These are phyloP conservation scores for Russula compacta DNA, from an alignment of 768 basidiomycete species.

Conservation along the genomic window DNA sequence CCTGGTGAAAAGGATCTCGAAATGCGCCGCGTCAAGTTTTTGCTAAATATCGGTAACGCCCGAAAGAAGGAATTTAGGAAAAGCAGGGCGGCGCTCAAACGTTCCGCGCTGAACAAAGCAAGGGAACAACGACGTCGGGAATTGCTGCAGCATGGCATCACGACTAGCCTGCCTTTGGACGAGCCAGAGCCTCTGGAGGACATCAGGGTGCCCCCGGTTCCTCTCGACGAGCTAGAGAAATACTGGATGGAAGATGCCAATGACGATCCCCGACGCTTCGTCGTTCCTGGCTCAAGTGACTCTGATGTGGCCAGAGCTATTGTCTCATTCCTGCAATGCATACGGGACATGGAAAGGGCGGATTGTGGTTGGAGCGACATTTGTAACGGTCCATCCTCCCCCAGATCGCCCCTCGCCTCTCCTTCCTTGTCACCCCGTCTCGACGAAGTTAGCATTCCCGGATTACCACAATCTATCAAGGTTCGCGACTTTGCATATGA, in stretches of 20 bases:
- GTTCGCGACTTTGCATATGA: slow-evolving; percentile 25
- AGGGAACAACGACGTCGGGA: slow-evolving; percentile 24
- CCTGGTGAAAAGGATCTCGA: slow-evolving; percentile 39
- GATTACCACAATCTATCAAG: slow-evolving; percentile 16
- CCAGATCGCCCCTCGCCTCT: slow-evolving; percentile 1
- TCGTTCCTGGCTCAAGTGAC: slow-evolving; percentile 29
- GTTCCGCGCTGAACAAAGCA: slow-evolving; percentile 25
- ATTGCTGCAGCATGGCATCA: slow-evolving; percentile 24
- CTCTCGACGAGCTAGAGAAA: slow-evolving; percentile 27
- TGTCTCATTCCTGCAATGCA: slow-evolving; percentile 2
- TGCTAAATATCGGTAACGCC: slow-evolving; percentile 39
- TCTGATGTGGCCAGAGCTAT: neutral
- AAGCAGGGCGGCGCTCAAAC: slow-evolving; percentile 25
- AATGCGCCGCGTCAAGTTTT: slow-evolving; percentile 47
- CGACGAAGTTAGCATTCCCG: neutral
- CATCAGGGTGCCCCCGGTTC: slow-evolving; percentile 26
- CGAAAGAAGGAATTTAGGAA: slow-evolving; percentile 30
- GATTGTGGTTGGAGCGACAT: slow-evolving; percentile 12
- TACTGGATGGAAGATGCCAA: slow-evolving; percentile 32
- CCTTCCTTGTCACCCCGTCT: neutral
- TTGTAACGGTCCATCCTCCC: slow-evolving; percentile 5
- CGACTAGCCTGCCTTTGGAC: neutral
- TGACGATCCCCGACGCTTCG: slow-evolving; percentile 27
- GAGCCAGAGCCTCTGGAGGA: slow-evolving; percentile 24
- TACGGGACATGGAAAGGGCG: slow-evolving; percentile 10